Base-by-base conservation (phyloP, 345 rosid species). In the Camelina hispida region DNA sequence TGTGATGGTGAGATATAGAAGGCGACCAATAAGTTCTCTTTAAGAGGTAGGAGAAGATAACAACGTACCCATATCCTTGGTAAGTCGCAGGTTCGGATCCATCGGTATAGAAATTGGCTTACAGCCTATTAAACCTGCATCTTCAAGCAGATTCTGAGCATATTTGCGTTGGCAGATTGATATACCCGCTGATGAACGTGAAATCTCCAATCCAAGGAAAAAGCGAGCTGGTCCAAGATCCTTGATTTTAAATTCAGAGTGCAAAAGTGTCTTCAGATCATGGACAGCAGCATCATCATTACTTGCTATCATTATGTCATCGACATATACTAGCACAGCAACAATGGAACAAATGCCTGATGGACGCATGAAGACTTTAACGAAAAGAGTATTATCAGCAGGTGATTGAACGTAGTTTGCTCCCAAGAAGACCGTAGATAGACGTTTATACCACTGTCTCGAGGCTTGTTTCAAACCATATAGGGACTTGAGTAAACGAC, bases 121-220 rank as follows among this genome's bases (percentile, higher is more conserved):
- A 1, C 42, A 57, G 0, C 13, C 42, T 1, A 10, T 0, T 4
- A 57, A 0, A 1, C 42, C 13, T 0, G 22, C 34, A 23, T 53
- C 58, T 1, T 32, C 22, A 3, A 57, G 4, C 0, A 30, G 0
- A 1, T 32, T 34, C 2, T 30, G 22, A 1, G 42, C 42, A 57
- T 57, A 57, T 0, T 57, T 57, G 0, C 62, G 1, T 0, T 32
- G 42, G 1, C 42, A 57, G 0, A 57, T 20, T 0, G 14, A 57
- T 0, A 57, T 32, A 0, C 14, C 22, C 0, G 1, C 3, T 0
- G 7, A n/a, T 0, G 40, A 32, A 0, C 42, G 1, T 0, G 42
- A 10, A 0, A 32, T 57, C 1, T 57, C 42, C 0, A 32, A 3
- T 0, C 42, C 42, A 0, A 57, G 7, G 1, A 57, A 57, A 0